phyloP scores from a whole-genome alignment of 139 green algal species.

The Tetraselmis chui region DNA sequence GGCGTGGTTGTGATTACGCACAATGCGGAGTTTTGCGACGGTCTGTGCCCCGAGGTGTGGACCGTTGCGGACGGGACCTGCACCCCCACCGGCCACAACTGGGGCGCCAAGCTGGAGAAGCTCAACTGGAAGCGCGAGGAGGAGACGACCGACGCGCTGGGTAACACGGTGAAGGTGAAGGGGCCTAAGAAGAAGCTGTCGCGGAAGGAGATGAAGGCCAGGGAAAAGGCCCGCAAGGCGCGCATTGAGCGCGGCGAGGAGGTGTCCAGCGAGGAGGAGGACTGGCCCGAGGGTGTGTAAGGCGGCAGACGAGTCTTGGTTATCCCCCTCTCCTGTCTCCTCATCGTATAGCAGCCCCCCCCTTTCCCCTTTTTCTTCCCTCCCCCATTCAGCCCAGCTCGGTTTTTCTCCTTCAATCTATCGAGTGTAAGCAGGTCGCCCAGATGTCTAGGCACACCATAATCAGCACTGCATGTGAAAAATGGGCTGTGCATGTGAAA shows the following conservation, averaged over 20 bases:
- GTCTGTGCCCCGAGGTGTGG: slow-evolving; percentile 81
- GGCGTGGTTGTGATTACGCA: slow-evolving; percentile 85
- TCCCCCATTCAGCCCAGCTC: too few species aligned
- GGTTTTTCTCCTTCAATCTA: too few species aligned
- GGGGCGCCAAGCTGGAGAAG: slow-evolving; percentile 46
- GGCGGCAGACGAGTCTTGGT: too few species aligned
- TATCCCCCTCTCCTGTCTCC: too few species aligned
- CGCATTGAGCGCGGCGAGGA: slow-evolving; percentile 65
- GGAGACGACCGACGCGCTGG: slow-evolving; percentile 76
- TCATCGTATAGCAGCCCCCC: too few species aligned
- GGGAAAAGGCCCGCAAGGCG: slow-evolving; percentile 50
- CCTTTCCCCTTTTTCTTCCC: too few species aligned
- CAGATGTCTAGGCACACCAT: too few species aligned
- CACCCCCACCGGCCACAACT: slow-evolving; percentile 34
- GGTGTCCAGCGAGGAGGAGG: slow-evolving; percentile 63
- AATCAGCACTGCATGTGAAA: too few species aligned
- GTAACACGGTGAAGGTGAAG: slow-evolving; percentile 85
- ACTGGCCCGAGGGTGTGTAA: too few species aligned
- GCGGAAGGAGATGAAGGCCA: slow-evolving; percentile 86
- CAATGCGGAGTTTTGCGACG: slow-evolving; percentile 67
- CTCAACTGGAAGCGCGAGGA: slow-evolving; percentile 73
- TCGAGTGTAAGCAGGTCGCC: too few species aligned
- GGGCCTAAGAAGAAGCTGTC: slow-evolving; percentile 78
- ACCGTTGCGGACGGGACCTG: slow-evolving; percentile 64
- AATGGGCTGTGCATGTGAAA: too few species aligned